Conservation (phyloP, 805 yeast species). For the Pichia kluyveri region DNA sequence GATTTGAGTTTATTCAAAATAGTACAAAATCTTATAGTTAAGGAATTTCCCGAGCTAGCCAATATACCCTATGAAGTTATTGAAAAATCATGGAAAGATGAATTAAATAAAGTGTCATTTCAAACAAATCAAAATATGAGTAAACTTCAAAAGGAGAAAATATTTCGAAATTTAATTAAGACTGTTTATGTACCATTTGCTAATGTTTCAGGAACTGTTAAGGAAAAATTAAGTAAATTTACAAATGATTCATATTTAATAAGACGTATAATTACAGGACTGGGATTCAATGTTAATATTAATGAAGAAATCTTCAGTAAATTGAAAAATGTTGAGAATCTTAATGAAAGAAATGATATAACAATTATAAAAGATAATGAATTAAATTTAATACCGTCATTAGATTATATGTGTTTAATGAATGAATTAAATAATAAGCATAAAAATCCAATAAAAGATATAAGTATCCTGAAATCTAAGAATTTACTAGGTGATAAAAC, state of each 20-base stretch:
- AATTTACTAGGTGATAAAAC: constrained; percentile 15
- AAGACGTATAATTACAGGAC: constrained; percentile 2
- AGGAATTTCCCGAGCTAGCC: constrained; percentile 1
- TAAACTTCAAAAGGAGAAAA: constrained; percentile 3
- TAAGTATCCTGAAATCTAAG: constrained; percentile 10
- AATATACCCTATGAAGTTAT: not conserved
- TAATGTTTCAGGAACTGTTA: constrained; percentile 1
- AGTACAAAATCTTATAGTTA: constrained; percentile 8
- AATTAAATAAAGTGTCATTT: constrained; percentile 8
- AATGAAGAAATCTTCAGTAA: constrained; percentile 6
- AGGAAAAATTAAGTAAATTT: constrained; percentile 2
- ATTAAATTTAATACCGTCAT: constrained; percentile 12
- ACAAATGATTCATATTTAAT: constrained; percentile 8
- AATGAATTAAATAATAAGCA: constrained; percentile 1
- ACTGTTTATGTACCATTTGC: constrained; percentile 14
- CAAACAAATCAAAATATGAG: not conserved
- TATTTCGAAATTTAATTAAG: constrained; percentile 14
- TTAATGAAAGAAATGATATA: constrained; percentile 15
- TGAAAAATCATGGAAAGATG: constrained; percentile 12
- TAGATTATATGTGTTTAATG: constrained; percentile 10
- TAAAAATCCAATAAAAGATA: not conserved
- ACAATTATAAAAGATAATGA: constrained; percentile 18
- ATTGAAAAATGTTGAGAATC: constrained; percentile 10
- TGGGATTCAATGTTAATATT: constrained; percentile 2
- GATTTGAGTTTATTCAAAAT: constrained; percentile 14